A percentile compares a stretch with the other conserved stretches of the same genome.
Evolutionary conservation across 345 rosid species (phyloP).

Genomic region (Lepidium africanum): DNA sequence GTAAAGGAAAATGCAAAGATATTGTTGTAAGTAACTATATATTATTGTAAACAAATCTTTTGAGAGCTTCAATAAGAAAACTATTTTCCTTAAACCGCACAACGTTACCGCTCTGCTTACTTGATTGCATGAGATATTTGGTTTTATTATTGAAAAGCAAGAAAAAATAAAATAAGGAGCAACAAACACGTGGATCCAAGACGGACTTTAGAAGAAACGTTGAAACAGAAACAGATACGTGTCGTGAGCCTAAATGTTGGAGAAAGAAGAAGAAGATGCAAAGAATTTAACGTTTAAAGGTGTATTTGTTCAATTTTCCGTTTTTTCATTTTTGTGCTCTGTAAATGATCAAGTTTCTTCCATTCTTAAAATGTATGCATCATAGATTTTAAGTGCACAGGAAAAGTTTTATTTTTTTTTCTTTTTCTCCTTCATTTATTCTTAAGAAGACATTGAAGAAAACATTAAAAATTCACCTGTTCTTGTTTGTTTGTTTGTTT

Average conservation of each 20-base stretch:
- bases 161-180: neutral
- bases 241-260: constrained; percentile 18
- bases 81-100: neutral
- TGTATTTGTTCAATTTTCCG: constrained; percentile 32
- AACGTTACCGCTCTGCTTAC: neutral
- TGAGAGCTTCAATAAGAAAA: neutral
- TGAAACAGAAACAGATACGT: constrained; percentile 22
- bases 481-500: constrained; percentile 1
- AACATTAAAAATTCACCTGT: neutral
- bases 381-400: neutral
- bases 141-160: constrained; percentile 9
- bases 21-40: constrained; percentile 12
- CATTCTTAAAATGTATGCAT: constrained; percentile 1
- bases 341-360: constrained; percentile 21
- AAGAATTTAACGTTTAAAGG: constrained; percentile 29
- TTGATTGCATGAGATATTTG: constrained; percentile 15
- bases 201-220: constrained; percentile 11
- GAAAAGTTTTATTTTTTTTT: neutral
- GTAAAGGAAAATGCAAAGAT: neutral
- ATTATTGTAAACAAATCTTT: constrained; percentile 1
- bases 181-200: constrained; percentile 20
- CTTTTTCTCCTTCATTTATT: neutral
- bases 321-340: constrained; percentile 32
- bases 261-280: neutral
- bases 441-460: neutral